Base-by-base conservation (phyloP, 2,329 filamentous ascomycete genomes). In the Clarireedia monteithiana region DNA sequence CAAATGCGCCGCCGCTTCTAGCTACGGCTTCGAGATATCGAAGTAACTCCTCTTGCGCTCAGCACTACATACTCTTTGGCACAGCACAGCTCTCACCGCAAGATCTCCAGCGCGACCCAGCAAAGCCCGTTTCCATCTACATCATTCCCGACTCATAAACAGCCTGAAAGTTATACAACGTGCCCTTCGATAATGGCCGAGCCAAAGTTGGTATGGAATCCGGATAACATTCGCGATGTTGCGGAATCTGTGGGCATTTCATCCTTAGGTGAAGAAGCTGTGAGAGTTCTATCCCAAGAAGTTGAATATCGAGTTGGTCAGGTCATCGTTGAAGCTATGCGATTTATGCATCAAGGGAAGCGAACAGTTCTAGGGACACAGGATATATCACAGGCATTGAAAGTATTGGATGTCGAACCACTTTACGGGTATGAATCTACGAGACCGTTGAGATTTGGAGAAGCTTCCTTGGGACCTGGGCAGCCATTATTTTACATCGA, bases 401-500 rank as follows among this genome's bases (percentile, higher is more conserved):
- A 84, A 60, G 84, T 91, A 10, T 78, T 99, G 50, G 91, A 97
- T 66, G 89, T 96, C 24, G 94, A 99, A 72, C 94, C 94, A 1
- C 80, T 97, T 1, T 96, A 96, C 68, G 94, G 94, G 20, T 99
- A 99, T 73, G 92, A 97, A 69, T 91, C 91, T 36, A 94, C 89
- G 44, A 80, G 92, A 51, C 89, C 91, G 26, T 75, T 99, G 65
- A 83, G 88, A 54, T 99, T 95, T 68, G 94, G 94, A 51, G 94
- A 99, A 72, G 94, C 94, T 3, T 95, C 89, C 57, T 76, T 99
- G 59, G 94, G 94, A 0, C 91, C 91, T 14, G 91, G 92, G 9
- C 94, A 99, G 72, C 91, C 92, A 53, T 76, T 99, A 23, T 99
- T 92, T 73, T 99, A 99, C 70, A 88, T 99, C 39, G 94, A 99